These are phyloP conservation scores for Eimeria mitis DNA, from an alignment of 169 alveolate species.

Conservation along the genomic window DNA sequence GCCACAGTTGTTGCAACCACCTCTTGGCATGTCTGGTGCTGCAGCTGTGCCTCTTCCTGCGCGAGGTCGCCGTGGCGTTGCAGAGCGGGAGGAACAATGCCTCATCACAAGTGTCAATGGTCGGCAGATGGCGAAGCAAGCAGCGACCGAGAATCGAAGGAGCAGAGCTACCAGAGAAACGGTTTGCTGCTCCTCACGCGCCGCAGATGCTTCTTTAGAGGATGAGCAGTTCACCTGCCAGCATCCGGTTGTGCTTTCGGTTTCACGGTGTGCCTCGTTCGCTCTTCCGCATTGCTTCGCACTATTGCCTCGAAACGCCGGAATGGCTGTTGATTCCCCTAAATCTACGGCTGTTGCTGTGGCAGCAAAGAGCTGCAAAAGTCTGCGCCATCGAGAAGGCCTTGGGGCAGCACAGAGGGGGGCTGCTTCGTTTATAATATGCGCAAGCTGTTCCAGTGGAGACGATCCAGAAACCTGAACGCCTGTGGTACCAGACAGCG, in stretches of 20 bases:
- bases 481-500: not conserved
- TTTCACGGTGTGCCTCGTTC: not conserved
- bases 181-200: slow-evolving; percentile 4
- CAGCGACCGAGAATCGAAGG: slow-evolving; percentile 28
- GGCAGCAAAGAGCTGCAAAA: slow-evolving; percentile 66
- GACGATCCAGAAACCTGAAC: not conserved
- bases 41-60: not conserved
- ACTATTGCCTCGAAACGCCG: not conserved
- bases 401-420: slow-evolving; percentile 57
- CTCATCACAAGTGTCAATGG: slow-evolving; percentile 24
- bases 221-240: not conserved
- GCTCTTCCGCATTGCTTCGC: not conserved
- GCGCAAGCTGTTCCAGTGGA: slow-evolving; percentile 53
- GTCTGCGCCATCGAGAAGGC: slow-evolving; percentile 64
- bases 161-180: slow-evolving; percentile 34
- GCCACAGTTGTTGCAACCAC: not conserved
- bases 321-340: slow-evolving; percentile 1
- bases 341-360: slow-evolving; percentile 56
- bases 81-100: not conserved
- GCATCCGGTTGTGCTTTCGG: not conserved
- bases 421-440: slow-evolving; percentile 19
- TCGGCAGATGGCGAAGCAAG: slow-evolving; percentile 50
- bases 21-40: not conserved
- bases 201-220: not conserved
- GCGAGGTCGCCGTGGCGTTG: not conserved